Conservation (phyloP, 768 basidiomycete genomes). For the Amanita pseudoporphyria region DNA sequence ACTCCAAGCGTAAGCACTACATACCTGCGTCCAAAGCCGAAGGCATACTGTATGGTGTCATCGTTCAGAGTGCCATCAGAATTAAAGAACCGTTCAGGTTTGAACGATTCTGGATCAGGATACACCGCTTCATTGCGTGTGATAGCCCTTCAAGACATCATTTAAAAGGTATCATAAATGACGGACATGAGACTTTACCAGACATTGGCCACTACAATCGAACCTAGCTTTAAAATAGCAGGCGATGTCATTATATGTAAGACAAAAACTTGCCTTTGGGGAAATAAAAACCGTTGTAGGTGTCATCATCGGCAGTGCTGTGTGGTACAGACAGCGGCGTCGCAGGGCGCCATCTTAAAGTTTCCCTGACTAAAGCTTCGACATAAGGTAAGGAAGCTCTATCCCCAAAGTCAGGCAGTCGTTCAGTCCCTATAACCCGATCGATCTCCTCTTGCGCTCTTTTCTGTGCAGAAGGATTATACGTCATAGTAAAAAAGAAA, state of each 20-base stretch:
- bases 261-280: background rate
- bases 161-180: background rate
- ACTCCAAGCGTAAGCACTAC: conserved; percentile 5
- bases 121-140: conserved; percentile 8
- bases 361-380: conserved; percentile 2
- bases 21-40: conserved; percentile 14
- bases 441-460: conserved; percentile 10
- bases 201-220: conserved; percentile 13
- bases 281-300: background rate
- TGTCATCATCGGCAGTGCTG: background rate
- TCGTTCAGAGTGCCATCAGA: background rate
- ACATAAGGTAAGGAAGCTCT: conserved; percentile 6
- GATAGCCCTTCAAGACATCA: conserved; percentile 13
- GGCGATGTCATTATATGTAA: background rate
- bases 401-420: conserved; percentile 7
- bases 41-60: background rate
- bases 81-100: background rate
- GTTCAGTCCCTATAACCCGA: conserved; percentile 5
- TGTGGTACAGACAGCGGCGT: background rate
- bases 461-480: conserved; percentile 6
- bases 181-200: conserved; percentile 9
- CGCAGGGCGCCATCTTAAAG: background rate
- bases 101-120: conserved; percentile 1
- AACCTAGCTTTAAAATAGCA: conserved; percentile 3
- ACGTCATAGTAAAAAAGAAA: conserved; percentile 6